Base-by-base conservation (phyloP, 169 alveolate genomes). In the Eimeria acervulina region DNA sequence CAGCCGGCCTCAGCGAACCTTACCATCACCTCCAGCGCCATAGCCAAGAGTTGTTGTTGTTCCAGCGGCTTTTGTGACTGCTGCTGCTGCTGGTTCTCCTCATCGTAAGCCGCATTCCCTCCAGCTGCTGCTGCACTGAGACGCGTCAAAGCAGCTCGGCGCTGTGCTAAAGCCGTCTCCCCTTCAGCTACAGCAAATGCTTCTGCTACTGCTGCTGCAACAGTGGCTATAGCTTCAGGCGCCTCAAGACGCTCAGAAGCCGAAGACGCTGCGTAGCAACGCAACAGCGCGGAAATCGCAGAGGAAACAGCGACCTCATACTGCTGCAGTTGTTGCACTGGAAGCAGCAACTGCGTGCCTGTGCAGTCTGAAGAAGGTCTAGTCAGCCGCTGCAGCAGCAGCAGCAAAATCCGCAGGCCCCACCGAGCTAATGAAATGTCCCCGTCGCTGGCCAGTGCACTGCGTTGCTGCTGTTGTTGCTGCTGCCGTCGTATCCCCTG, bases 251-350 rank as follows among this genome's bases (percentile, higher is more conserved):
- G 40, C 51, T 19, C 44, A 28, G 76, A 80, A 44, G 90, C 10
- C 33, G 47, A 7, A n/a, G 70, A 33, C 90, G 31, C 19, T 68
- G 74, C n/a, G 28, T 31, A 52, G 80, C 78, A 33, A 19, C 93
- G 93, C 93, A 85, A 80, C 93, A 85, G 80, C 40, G 17, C 74
- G 59, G 93, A 33, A 59, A 85, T 61, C 28, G 93, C 78, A 33
- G 93, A 31, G 55, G 93, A 85, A 38, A 85, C 78, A 8, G 42
- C 78, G 55, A 85, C 93, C 63, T 85, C 93, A 19, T 85, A 28
- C 80, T 85, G 63, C 81, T 55, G 93, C 93, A 85, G 80, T 59
- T 52, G 80, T 59, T 66, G 93, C 13, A 2, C 78, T 47, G 90
- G 72, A 28, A 40, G 38, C 59, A 40, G 38, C 59, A 44, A 44